Evolutionary conservation across 768 basidiomycete genomes (phyloP), one percentile per base, ranked within the genome.

Genomic region (Pleurotus pulmonarius): DNA sequence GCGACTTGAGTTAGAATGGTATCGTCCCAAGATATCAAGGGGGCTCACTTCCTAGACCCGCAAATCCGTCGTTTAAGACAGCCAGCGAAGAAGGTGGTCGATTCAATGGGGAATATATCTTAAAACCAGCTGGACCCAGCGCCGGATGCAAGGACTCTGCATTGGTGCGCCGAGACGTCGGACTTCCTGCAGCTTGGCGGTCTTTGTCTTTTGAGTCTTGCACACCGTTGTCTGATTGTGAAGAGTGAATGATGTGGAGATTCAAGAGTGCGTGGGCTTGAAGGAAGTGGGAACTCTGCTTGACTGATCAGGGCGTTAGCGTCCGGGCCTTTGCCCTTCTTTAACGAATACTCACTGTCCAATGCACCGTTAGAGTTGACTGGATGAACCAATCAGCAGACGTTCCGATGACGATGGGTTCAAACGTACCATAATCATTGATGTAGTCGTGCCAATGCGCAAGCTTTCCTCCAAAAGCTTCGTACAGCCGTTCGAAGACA

Each of bases 231-330:
- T 53, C 51, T 0, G 83, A 70, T 65, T 91, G 88, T 1, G 87
- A 86, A 2, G 90, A 87, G 63, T 93, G 90, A 52, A 94, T 89
- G 67, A 94, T 88, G 66, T 94, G 92, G 12, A 94, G 80, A 61
- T 94, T 93, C 55, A 94, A 80, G 1, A 91, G 74, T 0, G 90
- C 79, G 57, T 93, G 88, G 0, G 92, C 92, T 72, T 93, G 92
- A 20, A 93, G 80, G 73, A 91, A 93, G 64, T 90, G 88, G 0
- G 90, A 89, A 57, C 86, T 85, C 63, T 88, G 86, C 63, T 85
- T 85, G 67, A 91, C 89, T 92, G 60, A 48, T 56, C 59, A 38
- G 57, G 45, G 38, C 8, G 15, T 58, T 15, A 40, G 49, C 53
- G 37, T 55, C 37, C n/a, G 55, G 12, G 11, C 29, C 9, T 2